Evolutionary conservation across 768 basidiomycete genomes (phyloP).

Genomic region (Boletus patriciae): DNA sequence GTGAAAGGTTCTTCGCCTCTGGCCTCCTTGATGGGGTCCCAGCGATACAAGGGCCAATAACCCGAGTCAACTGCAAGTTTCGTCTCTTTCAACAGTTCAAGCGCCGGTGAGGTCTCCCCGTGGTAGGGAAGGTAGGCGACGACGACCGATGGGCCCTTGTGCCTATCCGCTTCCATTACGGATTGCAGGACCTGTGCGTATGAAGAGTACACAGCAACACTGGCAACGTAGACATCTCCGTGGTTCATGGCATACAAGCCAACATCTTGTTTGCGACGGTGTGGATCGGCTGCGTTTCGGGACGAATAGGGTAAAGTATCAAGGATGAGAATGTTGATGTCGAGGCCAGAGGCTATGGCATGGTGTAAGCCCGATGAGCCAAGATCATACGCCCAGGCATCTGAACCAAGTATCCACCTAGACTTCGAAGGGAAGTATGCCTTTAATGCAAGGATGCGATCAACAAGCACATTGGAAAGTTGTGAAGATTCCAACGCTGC

Average conservation of each 20-base stretch:
- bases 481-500: slow-evolving; percentile 45
- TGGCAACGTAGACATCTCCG: slow-evolving; percentile 94
- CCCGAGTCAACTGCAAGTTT: slow-evolving; percentile 95
- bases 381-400: slow-evolving; percentile 97
- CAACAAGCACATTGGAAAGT: slow-evolving; percentile 43
- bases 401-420: slow-evolving; percentile 97
- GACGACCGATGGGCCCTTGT: slow-evolving; percentile 86
- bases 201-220: slow-evolving; percentile 92
- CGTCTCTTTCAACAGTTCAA: slow-evolving; percentile 95
- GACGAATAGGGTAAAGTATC: slow-evolving; percentile 89
- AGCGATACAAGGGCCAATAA: slow-evolving; percentile 98
- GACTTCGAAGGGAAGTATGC: slow-evolving; percentile 67
- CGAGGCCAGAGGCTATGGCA: slow-evolving; percentile 83
- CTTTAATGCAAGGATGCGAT: slow-evolving; percentile 58
- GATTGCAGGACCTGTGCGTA: slow-evolving; percentile 94
- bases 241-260: slow-evolving; percentile 99
- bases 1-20: slow-evolving; percentile 81
- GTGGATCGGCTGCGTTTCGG: slow-evolving; percentile 65
- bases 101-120: slow-evolving; percentile 70
- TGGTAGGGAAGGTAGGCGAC: slow-evolving; percentile 93
- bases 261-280: slow-evolving; percentile 90
- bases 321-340: slow-evolving; percentile 94
- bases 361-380: slow-evolving; percentile 96
- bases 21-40: slow-evolving; percentile 86
- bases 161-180: slow-evolving; percentile 86